A percentile compares a stretch with the other conserved stretches of the same genome.
These are phyloP conservation scores for Lasiodiplodia sp. DNA, from an alignment of 2,329 filamentous ascomycete genomes.

Conservation along the genomic window DNA sequence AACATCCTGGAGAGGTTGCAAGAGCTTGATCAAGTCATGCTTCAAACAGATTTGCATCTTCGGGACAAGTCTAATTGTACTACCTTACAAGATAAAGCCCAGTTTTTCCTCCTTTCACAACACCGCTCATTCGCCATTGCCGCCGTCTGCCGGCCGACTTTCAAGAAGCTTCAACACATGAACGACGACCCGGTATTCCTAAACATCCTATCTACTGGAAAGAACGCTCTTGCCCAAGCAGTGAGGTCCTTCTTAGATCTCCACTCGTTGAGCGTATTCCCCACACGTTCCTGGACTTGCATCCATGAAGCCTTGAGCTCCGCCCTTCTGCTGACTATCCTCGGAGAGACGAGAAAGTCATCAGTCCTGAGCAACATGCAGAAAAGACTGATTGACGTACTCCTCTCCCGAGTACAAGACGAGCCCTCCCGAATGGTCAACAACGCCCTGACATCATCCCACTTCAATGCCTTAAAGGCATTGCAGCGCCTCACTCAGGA, in stretches of 20 bases:
- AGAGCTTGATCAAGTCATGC: background rate
- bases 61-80: background rate
- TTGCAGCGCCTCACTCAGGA: background rate
- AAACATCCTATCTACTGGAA: background rate
- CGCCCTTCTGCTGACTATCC: constrained; percentile 16
- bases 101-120: background rate
- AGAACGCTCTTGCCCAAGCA: background rate
- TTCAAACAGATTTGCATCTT: background rate
- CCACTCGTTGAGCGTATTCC: constrained; percentile 10
- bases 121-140: constrained; percentile 15
- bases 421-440: background rate
- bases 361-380: background rate
- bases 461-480: constrained; percentile 10
- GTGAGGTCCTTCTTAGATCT: constrained; percentile 11
- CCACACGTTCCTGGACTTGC: constrained; percentile 13
- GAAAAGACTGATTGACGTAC: constrained; percentile 4
- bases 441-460: background rate
- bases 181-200: background rate
- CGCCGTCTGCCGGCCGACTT: constrained; percentile 20
- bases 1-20: background rate
- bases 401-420: background rate
- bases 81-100: background rate
- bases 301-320: constrained; percentile 25
- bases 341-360: constrained; percentile 17
- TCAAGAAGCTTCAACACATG: background rate